These are phyloP conservation scores for Candida silvatica DNA, from an alignment of 805 yeast genomes.

Conservation along the genomic window DNA sequence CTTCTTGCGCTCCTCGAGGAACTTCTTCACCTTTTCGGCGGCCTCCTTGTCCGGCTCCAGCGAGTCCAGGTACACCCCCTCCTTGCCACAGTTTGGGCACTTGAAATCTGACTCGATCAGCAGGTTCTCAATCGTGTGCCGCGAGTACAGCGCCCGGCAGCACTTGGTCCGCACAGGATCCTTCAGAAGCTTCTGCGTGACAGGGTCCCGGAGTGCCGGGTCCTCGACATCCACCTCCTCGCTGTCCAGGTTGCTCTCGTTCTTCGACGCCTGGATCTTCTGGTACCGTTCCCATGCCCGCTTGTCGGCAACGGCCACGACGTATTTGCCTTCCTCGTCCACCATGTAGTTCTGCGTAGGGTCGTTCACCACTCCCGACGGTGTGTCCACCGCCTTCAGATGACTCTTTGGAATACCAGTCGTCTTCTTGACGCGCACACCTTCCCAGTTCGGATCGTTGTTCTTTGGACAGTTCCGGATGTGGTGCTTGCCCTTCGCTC, in stretches of 20 bases:
- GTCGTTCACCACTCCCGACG: slow-evolving; percentile 46
- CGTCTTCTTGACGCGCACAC: slow-evolving; percentile 81
- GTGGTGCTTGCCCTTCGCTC: slow-evolving; percentile 89
- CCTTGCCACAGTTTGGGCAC: slow-evolving; percentile 79
- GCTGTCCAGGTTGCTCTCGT: slow-evolving; percentile 6
- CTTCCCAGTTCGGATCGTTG: slow-evolving; percentile 89
- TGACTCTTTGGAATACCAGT: slow-evolving; percentile 97
- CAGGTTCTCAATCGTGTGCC: slow-evolving; percentile 52
- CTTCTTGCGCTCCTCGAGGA: slow-evolving; percentile 26
- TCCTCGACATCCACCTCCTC: slow-evolving; percentile 38
- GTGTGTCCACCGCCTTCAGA: slow-evolving; percentile 78
- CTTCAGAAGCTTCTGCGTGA: slow-evolving; percentile 51
- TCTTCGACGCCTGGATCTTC: slow-evolving; percentile 43
- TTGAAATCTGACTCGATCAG: slow-evolving; percentile 77
- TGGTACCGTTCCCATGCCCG: slow-evolving; percentile 87
- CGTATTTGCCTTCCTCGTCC: slow-evolving; percentile 92
- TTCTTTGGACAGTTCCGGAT: slow-evolving; percentile 93
- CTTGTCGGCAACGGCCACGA: slow-evolving; percentile 90
- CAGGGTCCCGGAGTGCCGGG: slow-evolving; percentile 60
- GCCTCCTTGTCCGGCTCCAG: slow-evolving; percentile 54
- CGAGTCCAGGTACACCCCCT: slow-evolving; percentile 70
- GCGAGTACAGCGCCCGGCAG: slow-evolving; percentile 43
- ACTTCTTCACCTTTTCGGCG: slow-evolving; percentile 44
- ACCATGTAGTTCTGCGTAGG: slow-evolving; percentile 61
- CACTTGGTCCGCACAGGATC: slow-evolving; percentile 83